These are phyloP conservation scores for Dunaliella salina DNA, from an alignment of 163 green algal species.

Conservation along the genomic window DNA sequence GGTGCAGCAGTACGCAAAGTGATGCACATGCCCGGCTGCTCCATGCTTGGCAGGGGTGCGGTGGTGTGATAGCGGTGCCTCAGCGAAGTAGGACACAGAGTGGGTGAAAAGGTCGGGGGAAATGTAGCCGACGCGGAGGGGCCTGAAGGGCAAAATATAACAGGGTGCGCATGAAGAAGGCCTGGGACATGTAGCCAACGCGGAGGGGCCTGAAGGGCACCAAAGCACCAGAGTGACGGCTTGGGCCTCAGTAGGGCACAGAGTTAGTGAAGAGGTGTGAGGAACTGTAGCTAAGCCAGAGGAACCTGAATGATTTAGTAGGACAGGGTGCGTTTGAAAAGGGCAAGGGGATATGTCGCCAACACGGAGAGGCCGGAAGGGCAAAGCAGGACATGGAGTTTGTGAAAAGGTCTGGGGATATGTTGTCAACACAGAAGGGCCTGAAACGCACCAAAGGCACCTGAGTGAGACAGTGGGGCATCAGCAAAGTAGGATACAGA, in stretches of 20 bases:
- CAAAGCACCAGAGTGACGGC: too few species aligned
- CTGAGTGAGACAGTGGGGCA: conserved; percentile 66
- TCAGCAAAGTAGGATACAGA: conserved; percentile 96
- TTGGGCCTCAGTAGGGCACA: too few species aligned
- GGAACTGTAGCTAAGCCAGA: too few species aligned
- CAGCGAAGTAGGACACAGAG: conserved; percentile 94
- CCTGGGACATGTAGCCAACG: too few species aligned
- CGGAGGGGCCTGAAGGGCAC: too few species aligned
- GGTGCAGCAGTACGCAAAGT: conserved; percentile 50
- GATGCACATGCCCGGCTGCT: conserved; percentile 17
- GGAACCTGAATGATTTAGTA: conserved; percentile 48
- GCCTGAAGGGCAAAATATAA: conserved; percentile 13
- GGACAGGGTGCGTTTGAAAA: conserved; percentile 90
- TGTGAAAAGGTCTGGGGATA: too few species aligned
- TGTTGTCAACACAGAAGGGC: too few species aligned
- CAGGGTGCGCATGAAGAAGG: too few species aligned
- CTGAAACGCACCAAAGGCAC: too few species aligned
- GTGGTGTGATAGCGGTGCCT: conserved; percentile 83
- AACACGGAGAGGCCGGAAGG: too few species aligned
- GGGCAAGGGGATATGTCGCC: conserved; percentile 95
- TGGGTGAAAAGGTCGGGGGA: conserved; percentile 95
- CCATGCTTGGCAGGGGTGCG: conserved; percentile 16
- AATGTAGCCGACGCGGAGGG: conserved; percentile 84
- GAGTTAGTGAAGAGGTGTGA: too few species aligned
- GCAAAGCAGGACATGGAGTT: too few species aligned